phyloP scores from a whole-genome alignment of 169 alveolate genomes.

The Plasmodium gaboni region DNA sequence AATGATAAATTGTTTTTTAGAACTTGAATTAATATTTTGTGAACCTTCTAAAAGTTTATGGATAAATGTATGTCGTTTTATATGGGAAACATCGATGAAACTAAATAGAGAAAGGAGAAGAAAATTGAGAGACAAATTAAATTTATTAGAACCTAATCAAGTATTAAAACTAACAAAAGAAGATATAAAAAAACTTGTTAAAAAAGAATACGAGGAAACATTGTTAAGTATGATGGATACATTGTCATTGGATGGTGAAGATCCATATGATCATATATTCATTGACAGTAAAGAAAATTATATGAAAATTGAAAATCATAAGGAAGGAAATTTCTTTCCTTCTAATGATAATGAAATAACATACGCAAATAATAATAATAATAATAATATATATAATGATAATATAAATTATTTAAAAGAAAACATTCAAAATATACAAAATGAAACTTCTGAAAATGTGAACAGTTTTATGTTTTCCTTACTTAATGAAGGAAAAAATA shows the following conservation, averaged over 20 bases:
- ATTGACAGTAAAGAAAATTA: constrained; percentile 22
- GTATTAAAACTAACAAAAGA: constrained; percentile 65
- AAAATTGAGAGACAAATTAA: constrained; percentile 48
- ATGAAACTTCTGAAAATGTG: not conserved
- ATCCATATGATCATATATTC: constrained; percentile 34
- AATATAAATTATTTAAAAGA: not conserved
- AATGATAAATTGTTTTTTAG: constrained; percentile 85
- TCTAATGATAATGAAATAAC: too few relatives aligned
- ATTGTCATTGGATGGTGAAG: constrained; percentile 30
- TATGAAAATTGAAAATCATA: not conserved
- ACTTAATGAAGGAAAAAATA: not conserved
- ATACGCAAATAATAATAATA: too few relatives aligned
- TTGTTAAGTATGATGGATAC: constrained; percentile 56
- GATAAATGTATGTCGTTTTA: constrained; percentile 82
- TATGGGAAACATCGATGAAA: constrained; percentile 82
- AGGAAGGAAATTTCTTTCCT: not conserved
- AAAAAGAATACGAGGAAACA: constrained; percentile 62
- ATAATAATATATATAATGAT: not conserved
- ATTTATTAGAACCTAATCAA: constrained; percentile 51
- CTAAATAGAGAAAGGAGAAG: constrained; percentile 70
- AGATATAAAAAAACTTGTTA: constrained; percentile 46
- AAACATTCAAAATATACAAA: not conserved
- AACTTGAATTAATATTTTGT: constrained; percentile 84
- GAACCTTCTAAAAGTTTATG: constrained; percentile 84
- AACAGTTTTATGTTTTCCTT: constrained; percentile 7